phyloP scores from a whole-genome alignment of 1,284 basidiomycete species.

The Trametes pubescens region DNA sequence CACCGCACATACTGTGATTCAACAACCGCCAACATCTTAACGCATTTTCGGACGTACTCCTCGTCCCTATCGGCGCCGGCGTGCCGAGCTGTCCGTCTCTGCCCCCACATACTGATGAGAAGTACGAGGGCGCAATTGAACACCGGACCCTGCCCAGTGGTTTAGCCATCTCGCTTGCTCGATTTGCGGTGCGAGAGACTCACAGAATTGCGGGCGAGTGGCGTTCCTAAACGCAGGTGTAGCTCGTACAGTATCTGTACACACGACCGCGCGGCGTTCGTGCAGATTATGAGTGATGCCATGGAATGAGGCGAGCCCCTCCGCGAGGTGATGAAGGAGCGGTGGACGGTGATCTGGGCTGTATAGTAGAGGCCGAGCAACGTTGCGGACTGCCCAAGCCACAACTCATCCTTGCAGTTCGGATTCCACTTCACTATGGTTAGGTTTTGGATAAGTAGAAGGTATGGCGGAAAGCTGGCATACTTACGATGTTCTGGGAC shows the following conservation, averaged over 20 bases:
- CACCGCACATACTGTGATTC: slow-evolving; percentile 53
- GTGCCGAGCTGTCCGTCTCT: slow-evolving; percentile 60
- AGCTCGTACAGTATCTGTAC: slow-evolving; percentile 58
- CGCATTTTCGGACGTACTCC: slow-evolving; percentile 73
- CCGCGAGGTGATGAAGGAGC: slow-evolving; percentile 65
- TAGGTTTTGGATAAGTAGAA: no score
- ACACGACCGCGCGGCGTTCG: slow-evolving; percentile 65
- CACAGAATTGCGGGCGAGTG: slow-evolving; percentile 37
- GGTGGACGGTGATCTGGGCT: slow-evolving; percentile 63
- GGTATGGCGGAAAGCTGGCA: no score
- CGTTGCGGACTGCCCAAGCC: slow-evolving; percentile 61
- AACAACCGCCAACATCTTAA: slow-evolving; percentile 61
- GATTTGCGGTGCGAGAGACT: background rate
- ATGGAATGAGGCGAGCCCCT: slow-evolving; percentile 51
- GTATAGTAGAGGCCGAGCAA: slow-evolving; percentile 64
- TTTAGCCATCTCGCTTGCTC: background rate
- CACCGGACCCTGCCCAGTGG: slow-evolving; percentile 43
- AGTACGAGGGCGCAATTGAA: slow-evolving; percentile 75
- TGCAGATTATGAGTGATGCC: slow-evolving; percentile 69
- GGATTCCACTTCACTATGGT: slow-evolving; percentile 64
- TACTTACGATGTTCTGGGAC: slow-evolving; percentile 58
- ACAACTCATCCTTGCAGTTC: slow-evolving; percentile 49
- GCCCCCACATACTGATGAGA: slow-evolving; percentile 78
- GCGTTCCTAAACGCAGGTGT: slow-evolving; percentile 37
- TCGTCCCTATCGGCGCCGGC: slow-evolving; percentile 66